A percentile compares a stretch with the other conserved stretches of the same genome.
Evolutionary conservation across 2,329 filamentous ascomycete species (phyloP).

Genomic region (Nemania abortiva): DNA sequence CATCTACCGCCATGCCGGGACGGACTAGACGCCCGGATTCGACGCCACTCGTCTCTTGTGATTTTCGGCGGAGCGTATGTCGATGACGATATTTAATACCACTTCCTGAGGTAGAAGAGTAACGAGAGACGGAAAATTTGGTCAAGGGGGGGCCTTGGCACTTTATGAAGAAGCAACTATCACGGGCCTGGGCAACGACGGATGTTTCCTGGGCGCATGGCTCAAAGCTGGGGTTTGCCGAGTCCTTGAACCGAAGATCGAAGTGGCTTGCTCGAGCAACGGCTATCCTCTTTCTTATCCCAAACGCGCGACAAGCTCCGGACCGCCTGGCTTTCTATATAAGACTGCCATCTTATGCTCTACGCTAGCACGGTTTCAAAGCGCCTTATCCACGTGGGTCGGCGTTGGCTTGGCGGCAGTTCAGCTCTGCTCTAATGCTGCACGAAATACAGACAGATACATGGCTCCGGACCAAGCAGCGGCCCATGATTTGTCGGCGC

Average conservation of each 20-base stretch:
- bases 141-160: not conserved
- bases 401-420: conserved; percentile 21
- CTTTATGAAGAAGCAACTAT: conserved; percentile 17
- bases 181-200: not conserved
- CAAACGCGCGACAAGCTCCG: not conserved
- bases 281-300: not conserved
- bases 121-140: not conserved
- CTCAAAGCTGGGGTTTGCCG: conserved; percentile 9
- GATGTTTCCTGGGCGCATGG: conserved; percentile 18
- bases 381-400: conserved; percentile 32
- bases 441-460: conserved; percentile 23
- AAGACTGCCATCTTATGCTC: conserved; percentile 14
- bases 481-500: conserved; percentile 32
- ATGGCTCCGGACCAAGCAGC: not conserved
- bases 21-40: conserved; percentile 11
- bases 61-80: conserved; percentile 5
- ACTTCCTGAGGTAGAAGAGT: not conserved
- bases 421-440: conserved; percentile 28
- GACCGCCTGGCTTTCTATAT: conserved; percentile 20
- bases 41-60: conserved; percentile 15
- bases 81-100: not conserved
- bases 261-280: conserved; percentile 22
- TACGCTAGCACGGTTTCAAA: conserved; percentile 29
- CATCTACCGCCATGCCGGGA: conserved; percentile 13
- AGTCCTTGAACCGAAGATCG: conserved; percentile 22